phyloP scores from a whole-genome alignment of 257 asterid species.

The Gynochthodes officinalis region DNA sequence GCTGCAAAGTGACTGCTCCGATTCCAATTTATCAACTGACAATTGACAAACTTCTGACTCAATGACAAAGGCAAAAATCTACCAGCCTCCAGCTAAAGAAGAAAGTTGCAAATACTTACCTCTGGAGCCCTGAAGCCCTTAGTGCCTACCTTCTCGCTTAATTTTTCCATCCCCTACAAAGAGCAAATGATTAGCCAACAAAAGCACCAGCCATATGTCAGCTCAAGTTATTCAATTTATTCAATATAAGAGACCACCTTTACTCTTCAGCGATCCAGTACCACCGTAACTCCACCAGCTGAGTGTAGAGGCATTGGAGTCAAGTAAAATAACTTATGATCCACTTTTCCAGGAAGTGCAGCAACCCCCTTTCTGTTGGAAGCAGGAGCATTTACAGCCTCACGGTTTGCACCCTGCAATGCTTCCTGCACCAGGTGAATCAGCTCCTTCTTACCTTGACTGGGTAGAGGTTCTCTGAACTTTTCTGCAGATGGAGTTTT shows the following conservation, averaged over 20 bases:
- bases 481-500: conserved; percentile 60
- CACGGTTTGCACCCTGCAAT: conserved; percentile 45
- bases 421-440: conserved; percentile 69
- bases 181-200: conserved; percentile 10
- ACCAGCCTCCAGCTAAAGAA: neutral
- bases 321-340: conserved; percentile 41
- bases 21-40: neutral
- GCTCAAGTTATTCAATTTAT: conserved; percentile 8
- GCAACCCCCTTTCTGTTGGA: conserved; percentile 82
- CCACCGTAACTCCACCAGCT: conserved; percentile 63
- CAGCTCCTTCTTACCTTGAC: conserved; percentile 64
- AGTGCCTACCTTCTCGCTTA: conserved; percentile 83
- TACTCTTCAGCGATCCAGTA: conserved; percentile 56
- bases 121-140: conserved; percentile 99
- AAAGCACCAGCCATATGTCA: conserved; percentile 13
- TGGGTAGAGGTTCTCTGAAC: conserved; percentile 71
- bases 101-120: conserved; percentile 35
- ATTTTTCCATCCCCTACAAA: conserved; percentile 57
- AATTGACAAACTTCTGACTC: neutral
- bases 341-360: conserved; percentile 58
- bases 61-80: neutral
- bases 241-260: conserved; percentile 32
- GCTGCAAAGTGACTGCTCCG: neutral
- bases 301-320: conserved; percentile 94
- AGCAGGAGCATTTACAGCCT: conserved; percentile 40